These are phyloP conservation scores for Trichophyton rubrum DNA, from an alignment of 2,329 filamentous ascomycete genomes.

Conservation along the genomic window DNA sequence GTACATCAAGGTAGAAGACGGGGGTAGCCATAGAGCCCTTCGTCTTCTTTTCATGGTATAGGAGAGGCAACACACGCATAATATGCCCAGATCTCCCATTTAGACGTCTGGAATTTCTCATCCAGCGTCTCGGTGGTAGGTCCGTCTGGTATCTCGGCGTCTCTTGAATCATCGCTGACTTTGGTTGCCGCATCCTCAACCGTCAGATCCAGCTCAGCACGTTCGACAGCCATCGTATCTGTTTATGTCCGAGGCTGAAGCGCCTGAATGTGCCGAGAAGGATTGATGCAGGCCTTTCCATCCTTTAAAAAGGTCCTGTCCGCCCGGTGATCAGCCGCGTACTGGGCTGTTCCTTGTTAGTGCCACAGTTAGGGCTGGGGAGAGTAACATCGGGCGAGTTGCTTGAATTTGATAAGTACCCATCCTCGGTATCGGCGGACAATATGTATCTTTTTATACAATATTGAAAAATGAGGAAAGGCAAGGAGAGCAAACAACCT, in stretches of 20 bases:
- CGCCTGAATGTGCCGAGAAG: not conserved
- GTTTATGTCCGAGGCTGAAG: not conserved
- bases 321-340: not conserved
- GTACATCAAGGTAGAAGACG: not conserved
- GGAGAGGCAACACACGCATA: slow-evolving; percentile 32
- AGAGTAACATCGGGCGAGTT: not conserved
- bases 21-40: slow-evolving; percentile 14
- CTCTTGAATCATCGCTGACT: not conserved
- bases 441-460: no score
- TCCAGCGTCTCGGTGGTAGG: slow-evolving; percentile 42
- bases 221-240: not conserved
- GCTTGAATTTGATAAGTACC: no score
- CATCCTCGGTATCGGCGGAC: not conserved
- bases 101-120: slow-evolving; percentile 39
- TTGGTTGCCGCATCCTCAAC: not conserved
- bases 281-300: not conserved
- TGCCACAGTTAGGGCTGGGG: not conserved
- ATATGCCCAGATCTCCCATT: slow-evolving; percentile 46
- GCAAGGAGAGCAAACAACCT: no score
- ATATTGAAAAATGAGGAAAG: no score
- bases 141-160: not conserved
- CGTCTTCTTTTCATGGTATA: not conserved
- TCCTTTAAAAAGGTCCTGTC: not conserved
- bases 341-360: not conserved
- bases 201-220: not conserved